Evolutionary conservation across 106 monocot genomes (phyloP).

Genomic region (Triglochin maritima): DNA sequence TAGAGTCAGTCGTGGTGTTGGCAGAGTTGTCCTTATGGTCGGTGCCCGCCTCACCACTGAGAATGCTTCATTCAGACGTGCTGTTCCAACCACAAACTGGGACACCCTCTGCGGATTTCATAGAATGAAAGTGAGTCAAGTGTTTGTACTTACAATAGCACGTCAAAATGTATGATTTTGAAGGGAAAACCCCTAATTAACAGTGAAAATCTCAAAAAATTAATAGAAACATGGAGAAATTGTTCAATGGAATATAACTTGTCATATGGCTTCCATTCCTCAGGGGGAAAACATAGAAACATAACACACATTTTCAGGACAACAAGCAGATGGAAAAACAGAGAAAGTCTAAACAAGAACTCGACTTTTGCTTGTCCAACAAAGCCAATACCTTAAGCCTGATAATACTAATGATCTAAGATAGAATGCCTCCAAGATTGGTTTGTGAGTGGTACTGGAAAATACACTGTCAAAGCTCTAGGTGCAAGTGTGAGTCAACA

Average conservation of each 20-base stretch:
- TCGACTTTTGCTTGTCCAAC: no score
- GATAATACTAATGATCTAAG: no score
- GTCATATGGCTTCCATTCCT: neutral
- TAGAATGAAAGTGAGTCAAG: neutral
- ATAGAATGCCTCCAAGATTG: no score
- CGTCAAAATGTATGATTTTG: neutral
- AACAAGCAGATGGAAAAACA: neutral
- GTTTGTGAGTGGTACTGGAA: no score
- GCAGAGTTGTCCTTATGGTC: conserved; percentile 26
- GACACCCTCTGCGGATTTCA: conserved; percentile 29
- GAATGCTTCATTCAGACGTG: conserved; percentile 39
- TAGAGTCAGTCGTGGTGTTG: conserved; percentile 23
- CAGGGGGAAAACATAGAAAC: no score
- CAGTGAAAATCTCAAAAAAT: neutral
- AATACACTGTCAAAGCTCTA: no score
- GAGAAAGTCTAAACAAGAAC: no score
- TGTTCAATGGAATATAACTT: neutral
- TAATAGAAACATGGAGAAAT: neutral
- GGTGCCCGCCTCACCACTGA: conserved; percentile 25
- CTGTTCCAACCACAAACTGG: conserved; percentile 20
- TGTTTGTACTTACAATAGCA: neutral
- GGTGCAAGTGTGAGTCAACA: no score
- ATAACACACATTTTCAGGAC: neutral
- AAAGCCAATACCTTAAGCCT: no score
- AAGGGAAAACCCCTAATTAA: neutral